Base-by-base conservation (phyloP, 75 land plant genomes). In the Azolla pinnata region DNA sequence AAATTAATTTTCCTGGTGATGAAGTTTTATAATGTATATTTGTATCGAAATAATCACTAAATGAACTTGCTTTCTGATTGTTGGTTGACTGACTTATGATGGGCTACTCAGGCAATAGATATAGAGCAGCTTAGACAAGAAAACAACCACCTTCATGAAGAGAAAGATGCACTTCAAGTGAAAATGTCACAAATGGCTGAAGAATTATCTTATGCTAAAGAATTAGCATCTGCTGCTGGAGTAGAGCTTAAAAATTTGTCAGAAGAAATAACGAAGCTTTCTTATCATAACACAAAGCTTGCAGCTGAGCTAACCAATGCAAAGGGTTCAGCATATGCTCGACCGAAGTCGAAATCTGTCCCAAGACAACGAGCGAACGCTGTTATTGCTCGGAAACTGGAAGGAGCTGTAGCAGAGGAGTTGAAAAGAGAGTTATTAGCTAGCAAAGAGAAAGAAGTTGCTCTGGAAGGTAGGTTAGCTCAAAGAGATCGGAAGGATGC, bases 131-230 rank as follows among this genome's bases (percentile, higher is more conserved):
- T 85, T 29, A 82, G 75, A 64, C 77, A 72, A 59, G 89, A 82
- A 33, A 75, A 74, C 28, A 57, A 67, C 33, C 67, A 47, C 28
- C 23, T 83, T 32, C n/a, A 38, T 31, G 90, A 86, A 70, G 86
- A 83, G 54, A 86, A 80, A 55, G 79, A 67, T 44, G 80, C 79
- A 18, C 72, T 86, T 52, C 76, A 74, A 57, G 69, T 80, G 46
- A 78, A 80, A 12, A 66, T 62, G 50, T 67, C 68, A 29, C 83
- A 86, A 64, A 61, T 82, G 29, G 63, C 81, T 4, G 86, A 83
- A 34, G 90, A 86, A 77, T 78, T 87, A 31, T 77, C 86, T 16
- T 86, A 86, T 68, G 90, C 90, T 8, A 86, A 83, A 54, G 81
- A 86, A 57, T 65, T 83, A 51, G 90, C 90, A 26, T 57, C 86